A percentile compares a stretch with the other conserved stretches of the same genome.
Evolutionary conservation across 108 stramenopile species (phyloP).

Genomic region (Asterionellopsis glacialis): DNA sequence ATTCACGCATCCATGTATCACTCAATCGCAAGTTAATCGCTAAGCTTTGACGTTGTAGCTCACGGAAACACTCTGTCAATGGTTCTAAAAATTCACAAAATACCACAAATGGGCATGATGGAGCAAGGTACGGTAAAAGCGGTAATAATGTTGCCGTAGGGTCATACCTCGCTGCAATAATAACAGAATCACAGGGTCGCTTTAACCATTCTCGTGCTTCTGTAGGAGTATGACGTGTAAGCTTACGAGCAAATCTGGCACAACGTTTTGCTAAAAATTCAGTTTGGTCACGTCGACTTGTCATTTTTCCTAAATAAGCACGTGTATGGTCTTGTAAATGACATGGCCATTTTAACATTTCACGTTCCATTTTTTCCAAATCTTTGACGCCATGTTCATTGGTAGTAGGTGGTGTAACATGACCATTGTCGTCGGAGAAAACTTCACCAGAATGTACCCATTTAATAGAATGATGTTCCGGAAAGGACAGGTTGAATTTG

Average conservation of each 20-base stretch:
- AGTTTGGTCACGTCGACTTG: constrained; percentile 26
- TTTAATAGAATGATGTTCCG: constrained; percentile 49
- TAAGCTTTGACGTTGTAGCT: constrained; percentile 60
- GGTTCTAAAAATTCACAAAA: constrained; percentile 87
- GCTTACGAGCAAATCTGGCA: constrained; percentile 67
- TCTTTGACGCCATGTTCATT: constrained; percentile 9
- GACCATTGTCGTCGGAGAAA: constrained; percentile 29
- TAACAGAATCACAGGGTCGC: constrained; percentile 64
- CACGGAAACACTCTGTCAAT: constrained; percentile 66
- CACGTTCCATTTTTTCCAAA: constrained; percentile 5
- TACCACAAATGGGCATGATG: constrained; percentile 84
- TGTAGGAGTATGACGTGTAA: constrained; percentile 53
- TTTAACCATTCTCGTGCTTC: constrained; percentile 43
- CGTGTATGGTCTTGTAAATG: constrained; percentile 51
- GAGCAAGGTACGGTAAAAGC: constrained; percentile 68
- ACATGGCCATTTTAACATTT: constrained; percentile 12
- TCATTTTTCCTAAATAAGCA: constrained; percentile 44
- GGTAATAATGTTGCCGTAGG: constrained; percentile 55
- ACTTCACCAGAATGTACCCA: constrained; percentile 75
- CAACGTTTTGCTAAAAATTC: constrained; percentile 77
- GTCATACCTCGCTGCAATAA: constrained; percentile 70
- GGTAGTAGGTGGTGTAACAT: not conserved
- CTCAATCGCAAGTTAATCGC: constrained; percentile 83
- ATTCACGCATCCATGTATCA: constrained; percentile 88
- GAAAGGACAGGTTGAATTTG: constrained; percentile 66